Evolutionary conservation across 257 asterid species (phyloP).

Genomic region (Orobanche coerulescens): DNA sequence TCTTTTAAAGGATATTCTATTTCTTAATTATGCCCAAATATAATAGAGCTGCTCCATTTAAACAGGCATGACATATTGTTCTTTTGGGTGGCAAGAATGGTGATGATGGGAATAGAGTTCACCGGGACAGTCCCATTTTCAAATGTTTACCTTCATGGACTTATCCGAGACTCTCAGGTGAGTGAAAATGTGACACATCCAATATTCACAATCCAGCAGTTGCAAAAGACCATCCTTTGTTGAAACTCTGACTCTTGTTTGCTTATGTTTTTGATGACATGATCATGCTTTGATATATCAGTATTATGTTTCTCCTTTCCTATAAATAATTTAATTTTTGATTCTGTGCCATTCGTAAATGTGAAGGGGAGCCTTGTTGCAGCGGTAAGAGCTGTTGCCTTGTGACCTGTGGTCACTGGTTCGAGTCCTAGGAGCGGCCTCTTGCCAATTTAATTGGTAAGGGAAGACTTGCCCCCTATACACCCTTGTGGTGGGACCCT

Average conservation of each 20-base stretch:
- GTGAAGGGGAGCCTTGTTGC: no score
- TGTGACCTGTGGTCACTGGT: no score
- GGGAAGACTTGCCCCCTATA: no score
- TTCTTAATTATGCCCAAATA: constrained; percentile 5
- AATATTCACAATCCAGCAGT: background rate
- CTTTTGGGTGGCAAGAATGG: constrained; percentile 99
- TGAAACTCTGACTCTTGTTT: background rate
- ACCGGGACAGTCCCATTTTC: constrained; percentile 90
- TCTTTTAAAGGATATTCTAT: background rate
- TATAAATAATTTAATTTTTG: background rate
- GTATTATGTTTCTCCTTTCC: background rate
- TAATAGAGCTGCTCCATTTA: constrained; percentile 25
- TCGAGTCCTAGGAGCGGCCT: no score
- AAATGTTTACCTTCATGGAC: constrained; percentile 85
- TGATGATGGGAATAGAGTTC: constrained; percentile 97
- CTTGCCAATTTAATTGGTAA: no score
- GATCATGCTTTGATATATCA: background rate
- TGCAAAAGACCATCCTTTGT: background rate
- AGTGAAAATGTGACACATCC: constrained; percentile 25
- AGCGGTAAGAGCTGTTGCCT: no score
- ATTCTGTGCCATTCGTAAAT: background rate
- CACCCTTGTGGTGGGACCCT: no score
- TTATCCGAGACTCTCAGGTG: constrained; percentile 94
- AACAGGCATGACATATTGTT: constrained; percentile 94
- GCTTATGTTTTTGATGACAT: background rate